Evolutionary conservation across 2,329 filamentous ascomycete species (phyloP).

Genomic region (Botrytis elliptica): DNA sequence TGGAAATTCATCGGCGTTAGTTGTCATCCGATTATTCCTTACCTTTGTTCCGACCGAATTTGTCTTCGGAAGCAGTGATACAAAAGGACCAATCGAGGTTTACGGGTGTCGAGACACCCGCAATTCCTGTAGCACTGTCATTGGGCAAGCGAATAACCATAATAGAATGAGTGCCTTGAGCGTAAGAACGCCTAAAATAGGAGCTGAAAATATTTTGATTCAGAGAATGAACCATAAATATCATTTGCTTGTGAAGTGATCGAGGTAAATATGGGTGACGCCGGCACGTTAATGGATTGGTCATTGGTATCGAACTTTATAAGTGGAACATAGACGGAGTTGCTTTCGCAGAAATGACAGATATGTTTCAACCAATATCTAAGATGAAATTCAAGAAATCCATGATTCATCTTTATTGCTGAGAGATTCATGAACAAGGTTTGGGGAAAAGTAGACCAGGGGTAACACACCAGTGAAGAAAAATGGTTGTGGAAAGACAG

Average conservation of each 20-base stretch:
- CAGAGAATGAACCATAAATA: neutral
- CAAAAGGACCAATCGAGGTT: too few species aligned
- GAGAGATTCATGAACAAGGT: neutral
- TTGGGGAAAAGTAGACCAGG: neutral
- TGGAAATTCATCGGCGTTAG: too few species aligned
- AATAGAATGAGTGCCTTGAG: neutral
- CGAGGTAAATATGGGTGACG: neutral
- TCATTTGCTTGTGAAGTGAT: neutral
- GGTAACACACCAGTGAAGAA: neutral
- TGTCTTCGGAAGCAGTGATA: too few species aligned
- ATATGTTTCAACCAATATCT: neutral
- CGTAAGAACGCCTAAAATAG: neutral
- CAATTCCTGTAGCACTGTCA: too few species aligned
- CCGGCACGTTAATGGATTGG: neutral
- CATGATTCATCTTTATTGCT: neutral
- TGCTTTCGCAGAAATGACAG: neutral
- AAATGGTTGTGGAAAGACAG: neutral
- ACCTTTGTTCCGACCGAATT: too few species aligned
- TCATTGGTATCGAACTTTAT: neutral
- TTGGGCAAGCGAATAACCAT: neutral
- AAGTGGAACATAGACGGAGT: neutral
- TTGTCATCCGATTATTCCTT: too few species aligned
- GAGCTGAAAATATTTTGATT: rapidly evolving
- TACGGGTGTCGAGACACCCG: too few species aligned
- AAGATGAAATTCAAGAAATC: neutral